Evolutionary conservation across 768 basidiomycete genomes (phyloP), one percentile per base, ranked within the genome.

Genomic region (Mycena pura): DNA sequence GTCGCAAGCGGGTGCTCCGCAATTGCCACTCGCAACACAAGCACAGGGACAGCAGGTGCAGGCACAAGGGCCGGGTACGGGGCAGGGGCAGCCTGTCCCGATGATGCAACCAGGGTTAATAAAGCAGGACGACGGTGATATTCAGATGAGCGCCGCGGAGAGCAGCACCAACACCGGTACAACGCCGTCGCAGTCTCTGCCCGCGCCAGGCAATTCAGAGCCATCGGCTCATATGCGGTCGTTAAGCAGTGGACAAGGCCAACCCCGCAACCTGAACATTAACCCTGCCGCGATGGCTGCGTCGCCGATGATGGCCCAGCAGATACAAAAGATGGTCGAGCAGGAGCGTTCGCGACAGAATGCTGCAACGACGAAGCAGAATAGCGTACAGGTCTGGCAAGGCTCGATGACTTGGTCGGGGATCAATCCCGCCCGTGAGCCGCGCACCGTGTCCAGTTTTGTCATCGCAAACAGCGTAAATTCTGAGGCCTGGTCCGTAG

Each of bases 301-400:
- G 21, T 59, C 44, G 28, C 62, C 56, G 24, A 44, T 58, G 60
- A 48, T 59, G 14, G 45, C 67, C 61, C 36, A 28, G 27, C 86
- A 84, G 62, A 79, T 84, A 76, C 80, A 81, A 57, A 85, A 83
- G 63, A 59, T 81, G 64, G 66, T 77, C 5, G 85, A 86, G 47
- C 81, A 81, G 55, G 75, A 75, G 25, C 68, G 73, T 15, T 67
- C 65, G 6, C 62, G 75, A 13, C 73, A 65, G 51, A 51, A 62
- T 29, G n/a, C 34, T 21, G 57, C 41, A 4, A 9, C 54, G 38
- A 19, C 66, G 63, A 45, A 49, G 53, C 39, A 49, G 60, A 21
- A 60, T 63, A 36, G 73, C 66, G 19, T 52, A 41, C 44, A 59
- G 21, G 68, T 65, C 9, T 65, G 64, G 64, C 64, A 65, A 51